These are phyloP conservation scores for Thuidium tamariscinum DNA, from an alignment of 225 moss, liverwort and hornwort genomes.

Conservation along the genomic window DNA sequence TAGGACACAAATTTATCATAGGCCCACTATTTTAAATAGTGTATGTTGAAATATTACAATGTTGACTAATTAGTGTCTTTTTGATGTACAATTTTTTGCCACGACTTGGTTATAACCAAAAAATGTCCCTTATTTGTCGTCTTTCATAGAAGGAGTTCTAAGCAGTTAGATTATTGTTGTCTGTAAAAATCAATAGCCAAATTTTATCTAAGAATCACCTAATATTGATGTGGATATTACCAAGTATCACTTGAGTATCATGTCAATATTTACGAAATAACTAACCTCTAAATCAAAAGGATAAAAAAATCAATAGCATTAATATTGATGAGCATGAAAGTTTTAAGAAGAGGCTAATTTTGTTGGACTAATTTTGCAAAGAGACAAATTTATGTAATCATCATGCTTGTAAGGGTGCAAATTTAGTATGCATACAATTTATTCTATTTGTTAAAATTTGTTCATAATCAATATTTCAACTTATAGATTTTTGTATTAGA, in stretches of 20 bases:
- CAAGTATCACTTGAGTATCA: background rate
- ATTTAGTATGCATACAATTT: background rate
- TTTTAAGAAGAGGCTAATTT: background rate
- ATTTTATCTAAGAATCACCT: background rate
- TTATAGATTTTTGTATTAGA: no score
- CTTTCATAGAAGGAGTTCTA: no score
- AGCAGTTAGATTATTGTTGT: accelerated
- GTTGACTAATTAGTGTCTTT: accelerated
- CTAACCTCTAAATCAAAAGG: background rate
- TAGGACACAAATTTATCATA: background rate
- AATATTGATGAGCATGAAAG: accelerated
- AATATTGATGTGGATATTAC: background rate
- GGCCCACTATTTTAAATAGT: no score
- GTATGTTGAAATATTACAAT: no score
- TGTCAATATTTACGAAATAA: background rate
- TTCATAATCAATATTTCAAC: background rate
- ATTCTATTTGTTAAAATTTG: background rate
- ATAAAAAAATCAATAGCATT: background rate
- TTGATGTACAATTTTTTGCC: background rate
- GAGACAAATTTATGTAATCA: background rate
- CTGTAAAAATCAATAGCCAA: background rate
- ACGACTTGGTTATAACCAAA: no score
- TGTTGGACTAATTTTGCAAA: background rate
- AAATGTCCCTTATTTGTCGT: no score
- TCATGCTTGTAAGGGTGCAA: background rate